phyloP scores from a whole-genome alignment of 2,329 filamentous ascomycete genomes.

The Ceratocystis cubensis region DNA sequence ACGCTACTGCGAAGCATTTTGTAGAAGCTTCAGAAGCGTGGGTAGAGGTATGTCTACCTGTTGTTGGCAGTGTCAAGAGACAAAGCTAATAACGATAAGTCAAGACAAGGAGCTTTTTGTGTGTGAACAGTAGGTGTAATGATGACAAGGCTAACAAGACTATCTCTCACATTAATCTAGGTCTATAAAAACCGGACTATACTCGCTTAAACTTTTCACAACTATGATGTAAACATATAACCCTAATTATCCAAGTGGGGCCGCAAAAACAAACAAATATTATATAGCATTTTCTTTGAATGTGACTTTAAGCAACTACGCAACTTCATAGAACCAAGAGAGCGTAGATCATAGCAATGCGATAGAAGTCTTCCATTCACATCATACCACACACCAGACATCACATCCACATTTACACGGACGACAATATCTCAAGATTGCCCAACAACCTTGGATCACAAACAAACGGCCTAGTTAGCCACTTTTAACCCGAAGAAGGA shows the following conservation, averaged over 20 bases:
- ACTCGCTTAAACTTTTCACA: neutral
- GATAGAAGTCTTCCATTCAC: neutral
- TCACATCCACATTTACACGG: neutral
- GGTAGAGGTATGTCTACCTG: neutral
- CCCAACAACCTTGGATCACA: neutral
- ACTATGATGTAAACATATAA: slow-evolving; percentile 1
- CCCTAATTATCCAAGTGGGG: neutral
- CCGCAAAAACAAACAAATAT: neutral
- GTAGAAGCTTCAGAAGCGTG: neutral
- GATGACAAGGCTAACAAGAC: neutral
- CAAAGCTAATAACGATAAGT: neutral
- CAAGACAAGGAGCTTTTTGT: neutral
- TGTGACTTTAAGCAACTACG: neutral
- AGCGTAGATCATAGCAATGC: neutral
- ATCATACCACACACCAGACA: neutral
- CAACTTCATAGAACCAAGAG: neutral
- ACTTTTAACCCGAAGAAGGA: slow-evolving; percentile 18
- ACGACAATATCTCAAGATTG: neutral
- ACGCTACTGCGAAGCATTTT: slow-evolving; percentile 20
- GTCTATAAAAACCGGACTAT: neutral
- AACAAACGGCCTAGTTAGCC: neutral
- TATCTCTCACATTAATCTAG: neutral
- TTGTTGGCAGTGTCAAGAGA: neutral
- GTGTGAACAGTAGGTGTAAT: neutral
- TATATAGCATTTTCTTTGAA: slow-evolving; percentile 2